Percentiles rank a stretch among this genome's conserved stretches.
phyloP scores from a whole-genome alignment of 805 yeast species.

The Starmerella floris region DNA sequence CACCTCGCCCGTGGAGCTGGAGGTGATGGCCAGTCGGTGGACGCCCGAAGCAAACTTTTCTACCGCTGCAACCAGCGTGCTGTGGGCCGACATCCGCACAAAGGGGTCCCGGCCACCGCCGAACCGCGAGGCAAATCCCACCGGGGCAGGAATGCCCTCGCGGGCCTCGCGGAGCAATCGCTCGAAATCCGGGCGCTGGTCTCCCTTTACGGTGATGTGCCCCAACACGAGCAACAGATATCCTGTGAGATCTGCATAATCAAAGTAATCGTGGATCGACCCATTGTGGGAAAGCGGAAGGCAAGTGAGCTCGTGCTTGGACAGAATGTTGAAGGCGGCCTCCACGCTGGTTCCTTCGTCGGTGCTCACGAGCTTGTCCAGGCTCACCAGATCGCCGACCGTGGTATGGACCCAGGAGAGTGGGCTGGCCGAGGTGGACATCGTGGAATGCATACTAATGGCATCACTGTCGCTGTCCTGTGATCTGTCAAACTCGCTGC shows the following conservation, averaged over 20 bases:
- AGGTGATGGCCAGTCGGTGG: conserved; percentile 75
- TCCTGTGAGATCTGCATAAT: conserved; percentile 80
- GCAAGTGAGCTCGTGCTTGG: conserved; percentile 62
- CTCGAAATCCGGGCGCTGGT: conserved; percentile 28
- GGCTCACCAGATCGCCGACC: conserved; percentile 61
- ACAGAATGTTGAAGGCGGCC: conserved; percentile 70
- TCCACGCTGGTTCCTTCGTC: conserved; percentile 63
- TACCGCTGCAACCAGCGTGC: conserved; percentile 55
- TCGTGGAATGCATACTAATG: conserved; percentile 13
- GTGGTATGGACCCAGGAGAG: conserved; percentile 30
- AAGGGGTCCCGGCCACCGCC: conserved; percentile 76
- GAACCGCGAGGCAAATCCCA: conserved; percentile 68
- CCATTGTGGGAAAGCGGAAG: conserved; percentile 46
- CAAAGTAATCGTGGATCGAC: conserved; percentile 48
- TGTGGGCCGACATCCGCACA: conserved; percentile 52
- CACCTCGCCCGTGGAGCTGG: conserved; percentile 36
- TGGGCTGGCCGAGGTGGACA: conserved; percentile 10
- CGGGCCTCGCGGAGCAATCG: conserved; percentile 49
- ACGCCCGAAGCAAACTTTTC: conserved; percentile 90
- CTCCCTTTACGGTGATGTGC: conserved; percentile 34
- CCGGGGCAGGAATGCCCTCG: conserved; percentile 81
- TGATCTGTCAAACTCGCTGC: conserved; percentile 1
- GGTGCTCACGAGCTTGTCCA: conserved; percentile 60
- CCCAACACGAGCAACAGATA: conserved; percentile 74
- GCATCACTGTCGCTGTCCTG: conserved; percentile 20